Evolutionary conservation across 1,284 basidiomycete genomes (phyloP).

Genomic region (Fomitopsis pinicola): DNA sequence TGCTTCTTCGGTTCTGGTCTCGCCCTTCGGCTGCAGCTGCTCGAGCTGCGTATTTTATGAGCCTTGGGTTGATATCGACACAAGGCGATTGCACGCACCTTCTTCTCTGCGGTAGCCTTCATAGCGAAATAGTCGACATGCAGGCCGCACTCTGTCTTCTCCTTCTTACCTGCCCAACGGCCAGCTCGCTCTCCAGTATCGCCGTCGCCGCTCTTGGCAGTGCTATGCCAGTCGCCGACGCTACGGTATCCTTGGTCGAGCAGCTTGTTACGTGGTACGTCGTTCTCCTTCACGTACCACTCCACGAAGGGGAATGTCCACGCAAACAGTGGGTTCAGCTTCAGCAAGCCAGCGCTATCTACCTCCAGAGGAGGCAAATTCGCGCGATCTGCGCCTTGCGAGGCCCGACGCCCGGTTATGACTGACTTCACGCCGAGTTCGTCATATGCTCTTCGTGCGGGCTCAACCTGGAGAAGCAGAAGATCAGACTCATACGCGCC

Average conservation of each 20-base stretch:
- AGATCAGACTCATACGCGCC: not conserved
- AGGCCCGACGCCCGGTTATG: constrained; percentile 91
- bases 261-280: constrained; percentile 87
- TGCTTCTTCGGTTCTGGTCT: not conserved
- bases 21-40: constrained; percentile 1
- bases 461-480: constrained; percentile 71
- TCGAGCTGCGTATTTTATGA: constrained; percentile 1
- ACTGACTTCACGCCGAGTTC: constrained; percentile 81
- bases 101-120: constrained; percentile 46
- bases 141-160: constrained; percentile 95
- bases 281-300: constrained; percentile 79
- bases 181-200: constrained; percentile 85
- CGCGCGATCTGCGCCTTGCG: constrained; percentile 88
- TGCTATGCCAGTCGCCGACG: constrained; percentile 98
- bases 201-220: constrained; percentile 64
- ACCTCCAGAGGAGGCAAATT: constrained; percentile 85
- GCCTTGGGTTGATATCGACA: not conserved
- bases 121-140: constrained; percentile 84
- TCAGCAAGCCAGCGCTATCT: constrained; percentile 88
- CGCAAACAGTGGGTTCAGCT: constrained; percentile 90
- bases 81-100: constrained; percentile 15
- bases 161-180: constrained; percentile 82
- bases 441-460: constrained; percentile 85
- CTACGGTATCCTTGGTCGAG: constrained; percentile 91
- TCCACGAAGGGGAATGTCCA: constrained; percentile 91